phyloP scores from a whole-genome alignment of 352 stramenopile species.

The Pythium brassicae region DNA sequence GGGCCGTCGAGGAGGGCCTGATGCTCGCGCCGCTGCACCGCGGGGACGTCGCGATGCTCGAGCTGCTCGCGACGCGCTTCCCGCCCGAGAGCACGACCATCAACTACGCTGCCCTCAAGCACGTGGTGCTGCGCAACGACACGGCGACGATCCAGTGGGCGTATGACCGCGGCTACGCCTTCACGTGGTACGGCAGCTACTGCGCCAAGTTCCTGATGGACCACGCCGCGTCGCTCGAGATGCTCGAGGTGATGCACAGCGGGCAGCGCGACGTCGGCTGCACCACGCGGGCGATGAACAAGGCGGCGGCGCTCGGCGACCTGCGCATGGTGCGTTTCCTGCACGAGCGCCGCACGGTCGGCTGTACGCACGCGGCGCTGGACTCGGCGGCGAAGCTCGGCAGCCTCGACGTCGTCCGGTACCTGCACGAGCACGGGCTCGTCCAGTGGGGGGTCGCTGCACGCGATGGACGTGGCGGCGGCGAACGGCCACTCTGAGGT shows the following conservation, averaged over 20 bases:
- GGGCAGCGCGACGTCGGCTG: background rate
- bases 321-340: background rate
- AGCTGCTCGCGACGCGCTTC: background rate
- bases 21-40: background rate
- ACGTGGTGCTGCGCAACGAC: background rate
- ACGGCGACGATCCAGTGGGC: background rate
- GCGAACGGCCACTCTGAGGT: background rate
- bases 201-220: slow-evolving; percentile 1
- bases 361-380: background rate
- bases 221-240: slow-evolving; percentile 4
- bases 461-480: background rate
- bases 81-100: background rate
- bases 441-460: background rate
- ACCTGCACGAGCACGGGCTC: background rate
- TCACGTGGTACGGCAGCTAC: background rate
- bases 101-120: background rate
- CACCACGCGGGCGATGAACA: background rate
- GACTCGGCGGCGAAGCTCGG: background rate
- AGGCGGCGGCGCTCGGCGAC: background rate
- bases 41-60: background rate
- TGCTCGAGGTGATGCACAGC: slow-evolving; percentile 1
- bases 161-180: slow-evolving; percentile 1
- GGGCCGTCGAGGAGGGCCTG: background rate
- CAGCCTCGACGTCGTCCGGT: slow-evolving; percentile 1
- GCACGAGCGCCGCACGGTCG: background rate